Base-by-base conservation (phyloP, 164 flowering plant species). In the Kalanchoe fedtschenkoi region DNA sequence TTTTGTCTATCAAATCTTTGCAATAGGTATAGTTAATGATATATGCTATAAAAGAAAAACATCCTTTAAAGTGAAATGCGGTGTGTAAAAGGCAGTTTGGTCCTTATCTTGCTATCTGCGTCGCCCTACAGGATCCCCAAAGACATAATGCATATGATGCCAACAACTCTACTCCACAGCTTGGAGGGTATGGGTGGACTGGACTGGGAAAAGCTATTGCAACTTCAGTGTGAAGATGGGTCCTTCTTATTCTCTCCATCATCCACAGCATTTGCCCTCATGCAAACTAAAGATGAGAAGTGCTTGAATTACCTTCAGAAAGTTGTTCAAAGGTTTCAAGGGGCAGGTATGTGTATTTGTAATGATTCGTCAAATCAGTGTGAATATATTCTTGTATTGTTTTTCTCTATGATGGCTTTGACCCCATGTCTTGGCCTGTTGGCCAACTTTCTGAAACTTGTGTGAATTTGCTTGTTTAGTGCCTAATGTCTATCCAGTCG, bases 231-330 rank as follows among this genome's bases (percentile, higher is more conserved):
- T 70, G 2, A 47, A 65, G 90, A 93, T 78, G 99, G 99, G 22
- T 93, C 99, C 1, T 93, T 93, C 72, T 69, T 90, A 44, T 88
- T 85, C 70, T 93, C 99, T 41, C 95, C 97, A 54, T 78, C 99
- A 44, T 82, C 98, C 63, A 93, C 98, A 43, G 98, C 98, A 58
- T 93, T 68, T 66, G 98, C 97, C 11, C 86, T 90, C 60, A 82
- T 77, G 76, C 78, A 93, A 30, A 93, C 97, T 22, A 77, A 80
- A 60, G 82, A 93, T 62, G 51, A 69, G 1, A 81, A 81, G 17
- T 93, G 98, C 73, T 68, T 90, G 43, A 21, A 28, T 4, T 93
- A 93, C 70, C 76, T 93, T 9, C 47, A 70, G 17, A 76, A 77
- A 2, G 68, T 62, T 5, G 86, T 90, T 33, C 21, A 77, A n/a